Evolutionary conservation across 2,329 filamentous ascomycete species (phyloP).

Genomic region (Mycosphaerella arachidis): DNA sequence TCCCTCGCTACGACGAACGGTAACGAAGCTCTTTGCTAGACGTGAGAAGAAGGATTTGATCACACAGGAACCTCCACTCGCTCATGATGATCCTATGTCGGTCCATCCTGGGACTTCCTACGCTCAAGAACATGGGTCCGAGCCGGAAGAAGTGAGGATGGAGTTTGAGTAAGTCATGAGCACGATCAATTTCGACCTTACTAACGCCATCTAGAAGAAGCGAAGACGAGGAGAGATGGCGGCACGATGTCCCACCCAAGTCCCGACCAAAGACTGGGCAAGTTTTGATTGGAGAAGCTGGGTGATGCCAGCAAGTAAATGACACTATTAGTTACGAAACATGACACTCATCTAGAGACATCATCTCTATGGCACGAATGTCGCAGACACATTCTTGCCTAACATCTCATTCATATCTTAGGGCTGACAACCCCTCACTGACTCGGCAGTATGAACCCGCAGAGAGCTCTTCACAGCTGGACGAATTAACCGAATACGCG

Average conservation of each 20-base stretch:
- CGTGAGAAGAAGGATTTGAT: neutral
- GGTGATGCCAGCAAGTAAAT: neutral
- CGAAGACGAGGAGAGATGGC: neutral
- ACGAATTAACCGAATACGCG: neutral
- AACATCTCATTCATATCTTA: too few relatives aligned
- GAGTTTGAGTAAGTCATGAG: neutral
- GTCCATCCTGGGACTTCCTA: too few relatives aligned
- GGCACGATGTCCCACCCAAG: neutral
- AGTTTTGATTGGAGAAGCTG: neutral
- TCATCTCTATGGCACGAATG: neutral
- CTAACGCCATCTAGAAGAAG: neutral
- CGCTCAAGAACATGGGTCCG: constrained; percentile 5
- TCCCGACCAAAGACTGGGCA: neutral
- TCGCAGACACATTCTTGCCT: neutral
- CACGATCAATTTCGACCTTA: neutral
- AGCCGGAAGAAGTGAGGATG: neutral
- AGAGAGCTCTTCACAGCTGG: neutral
- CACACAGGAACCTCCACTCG: neutral
- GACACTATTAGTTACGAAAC: neutral
- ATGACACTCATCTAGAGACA: neutral
- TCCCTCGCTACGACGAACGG: neutral
- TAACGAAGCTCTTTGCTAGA: neutral
- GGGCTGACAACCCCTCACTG: neutral
- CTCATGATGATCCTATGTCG: neutral
- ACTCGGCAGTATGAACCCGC: neutral